phyloP scores from a whole-genome alignment of 441 rosid genomes.

The Viola pubescens region DNA sequence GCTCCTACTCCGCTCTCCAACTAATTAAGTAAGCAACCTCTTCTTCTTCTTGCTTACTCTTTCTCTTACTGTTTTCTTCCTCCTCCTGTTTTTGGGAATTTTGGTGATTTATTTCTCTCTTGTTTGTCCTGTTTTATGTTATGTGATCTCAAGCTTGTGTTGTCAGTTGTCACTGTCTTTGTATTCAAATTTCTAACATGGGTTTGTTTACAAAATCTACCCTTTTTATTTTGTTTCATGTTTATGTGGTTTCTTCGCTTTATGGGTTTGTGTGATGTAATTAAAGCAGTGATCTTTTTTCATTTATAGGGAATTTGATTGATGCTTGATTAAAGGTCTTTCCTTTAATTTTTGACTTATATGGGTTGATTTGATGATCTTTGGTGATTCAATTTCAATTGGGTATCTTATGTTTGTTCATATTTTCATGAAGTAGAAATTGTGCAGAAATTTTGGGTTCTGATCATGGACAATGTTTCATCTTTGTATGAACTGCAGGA shows the following conservation, averaged over 20 bases:
- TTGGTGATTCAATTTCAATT: neutral
- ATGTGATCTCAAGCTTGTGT: neutral
- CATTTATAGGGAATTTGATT: no score
- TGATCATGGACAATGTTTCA: constrained; percentile 1
- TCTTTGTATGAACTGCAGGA: constrained; percentile 25
- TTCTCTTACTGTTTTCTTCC: neutral
- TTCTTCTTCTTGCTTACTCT: neutral
- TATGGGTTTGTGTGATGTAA: no score
- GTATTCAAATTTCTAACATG: neutral
- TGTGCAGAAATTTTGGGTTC: constrained; percentile 18
- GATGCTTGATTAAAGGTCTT: neutral
- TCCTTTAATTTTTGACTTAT: neutral
- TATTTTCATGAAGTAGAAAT: constrained; percentile 11
- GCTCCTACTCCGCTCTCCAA: constrained; percentile 19
- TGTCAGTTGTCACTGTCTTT: neutral
- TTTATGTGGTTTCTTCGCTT: no score
- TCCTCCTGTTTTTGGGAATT: neutral
- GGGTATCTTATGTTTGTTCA: neutral
- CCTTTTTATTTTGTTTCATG: neutral
- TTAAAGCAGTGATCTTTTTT: no score
- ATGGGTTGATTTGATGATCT: constrained; percentile 3
- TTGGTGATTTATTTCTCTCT: neutral
- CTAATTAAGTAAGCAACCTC: neutral
- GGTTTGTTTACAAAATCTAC: neutral
- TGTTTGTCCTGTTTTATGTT: no score